A percentile compares a stretch with the other conserved stretches of the same genome.
Conservation (phyloP, 2,329 filamentous ascomycete species). For the Colletotrichum shisoi region DNA sequence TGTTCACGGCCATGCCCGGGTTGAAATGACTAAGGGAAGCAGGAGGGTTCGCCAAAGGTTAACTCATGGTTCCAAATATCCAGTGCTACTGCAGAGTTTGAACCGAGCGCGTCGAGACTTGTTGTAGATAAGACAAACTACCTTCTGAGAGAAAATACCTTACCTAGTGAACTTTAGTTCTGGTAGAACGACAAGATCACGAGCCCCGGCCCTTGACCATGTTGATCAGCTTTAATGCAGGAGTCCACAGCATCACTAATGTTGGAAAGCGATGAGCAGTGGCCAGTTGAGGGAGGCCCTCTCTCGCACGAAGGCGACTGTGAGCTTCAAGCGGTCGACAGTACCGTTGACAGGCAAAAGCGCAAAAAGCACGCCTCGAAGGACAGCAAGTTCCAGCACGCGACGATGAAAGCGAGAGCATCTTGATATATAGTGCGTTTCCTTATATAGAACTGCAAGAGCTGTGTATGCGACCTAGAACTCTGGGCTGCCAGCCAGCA, state of each 20-base stretch:
- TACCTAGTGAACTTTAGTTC: constrained; percentile 29
- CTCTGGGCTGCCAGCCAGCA: no score
- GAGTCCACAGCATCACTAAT: constrained; percentile 18
- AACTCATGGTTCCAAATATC: neutral
- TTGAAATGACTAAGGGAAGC: constrained; percentile 1
- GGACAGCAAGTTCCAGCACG: neutral
- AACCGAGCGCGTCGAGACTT: neutral
- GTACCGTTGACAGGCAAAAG: neutral
- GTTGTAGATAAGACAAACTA: neutral
- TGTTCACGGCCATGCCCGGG: constrained; percentile 30
- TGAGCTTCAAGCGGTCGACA: constrained; percentile 16
- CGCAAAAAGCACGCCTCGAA: neutral
- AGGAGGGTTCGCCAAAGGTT: neutral
- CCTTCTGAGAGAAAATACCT: neutral
- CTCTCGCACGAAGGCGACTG: constrained; percentile 17
- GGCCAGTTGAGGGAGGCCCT: constrained; percentile 28
- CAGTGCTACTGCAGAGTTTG: no score
- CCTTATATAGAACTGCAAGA: no score
- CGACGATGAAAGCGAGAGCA: neutral
- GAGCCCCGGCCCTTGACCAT: constrained; percentile 3
- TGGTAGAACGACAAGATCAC: constrained; percentile 12
- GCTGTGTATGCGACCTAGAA: no score
- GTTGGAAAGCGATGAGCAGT: constrained; percentile 13
- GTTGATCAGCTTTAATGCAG: constrained; percentile 13
- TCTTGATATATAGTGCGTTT: neutral